Evolutionary conservation across 164 flowering plant species (phyloP), one percentile per base, ranked within the genome.

Genomic region (Protea cynaroides): DNA sequence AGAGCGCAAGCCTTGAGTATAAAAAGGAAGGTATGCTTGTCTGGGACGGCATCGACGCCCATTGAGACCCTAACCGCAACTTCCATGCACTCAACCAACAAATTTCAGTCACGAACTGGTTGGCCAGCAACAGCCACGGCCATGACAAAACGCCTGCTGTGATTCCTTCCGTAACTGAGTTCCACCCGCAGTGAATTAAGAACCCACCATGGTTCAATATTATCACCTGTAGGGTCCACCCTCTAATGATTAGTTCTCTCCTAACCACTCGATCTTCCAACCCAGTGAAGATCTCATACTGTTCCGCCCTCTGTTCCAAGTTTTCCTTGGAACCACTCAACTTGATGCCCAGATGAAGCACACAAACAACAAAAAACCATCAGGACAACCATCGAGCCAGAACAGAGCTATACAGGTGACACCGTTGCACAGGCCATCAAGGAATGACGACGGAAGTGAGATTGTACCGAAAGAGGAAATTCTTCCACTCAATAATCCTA

Each of bases 111-210:
- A 76, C 52, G 50, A 59, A 78, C 53, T 81, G 86, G 71, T 85
- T 86, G 0, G 84, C 90, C 49, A 72, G 83, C 87, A 82, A 83
- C 9, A 86, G 87, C 87, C 90, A 85, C 0, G 80, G 81, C 53
- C 82, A 65, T 34, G 83, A 54, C 59, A 63, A 25, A 5, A 74
- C 80, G 5, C 90, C 87, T 0, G 71, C 69, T 4, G 47, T 78
- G 13, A 82, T 25, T 22, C 65, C 80, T 55, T 86, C 91, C 37
- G 75, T 50, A 61, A 75, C 68, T 61, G 88, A 84, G 78, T 82
- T 82, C 90, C 90, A 83, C 53, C 90, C 88, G 38, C 86, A 82
- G 65, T 86, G 90, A 69, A 76, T 82, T 73, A 86, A 56, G 49
- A 82, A 86, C 54, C 74, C 78, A 8, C 85, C 84, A 65, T 85